phyloP scores from a whole-genome alignment of 805 yeast genomes.

The Kockiozyma suomiensis region DNA sequence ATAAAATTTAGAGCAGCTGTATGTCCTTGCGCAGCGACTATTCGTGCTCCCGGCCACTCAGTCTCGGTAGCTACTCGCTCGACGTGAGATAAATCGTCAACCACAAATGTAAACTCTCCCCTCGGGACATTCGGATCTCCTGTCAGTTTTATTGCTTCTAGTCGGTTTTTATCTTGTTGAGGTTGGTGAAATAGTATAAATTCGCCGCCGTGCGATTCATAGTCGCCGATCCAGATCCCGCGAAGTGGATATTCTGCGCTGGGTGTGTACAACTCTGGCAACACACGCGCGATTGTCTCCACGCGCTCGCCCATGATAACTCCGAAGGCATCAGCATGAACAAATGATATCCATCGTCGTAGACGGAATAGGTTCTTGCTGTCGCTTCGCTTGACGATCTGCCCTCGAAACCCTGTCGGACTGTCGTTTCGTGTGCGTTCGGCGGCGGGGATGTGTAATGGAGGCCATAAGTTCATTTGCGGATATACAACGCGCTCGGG shows the following conservation, averaged over 20 bases:
- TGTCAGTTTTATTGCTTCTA: constrained; percentile 40
- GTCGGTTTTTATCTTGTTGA: constrained; percentile 18
- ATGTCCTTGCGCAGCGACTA: constrained; percentile 32
- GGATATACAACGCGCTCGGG: constrained; percentile 34
- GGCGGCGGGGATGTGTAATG: constrained; percentile 31
- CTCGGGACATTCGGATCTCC: constrained; percentile 36
- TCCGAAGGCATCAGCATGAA: constrained; percentile 6
- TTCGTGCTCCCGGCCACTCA: constrained; percentile 33
- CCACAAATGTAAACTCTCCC: constrained; percentile 38
- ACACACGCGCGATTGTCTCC: constrained; percentile 37
- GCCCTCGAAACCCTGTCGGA: constrained; percentile 34
- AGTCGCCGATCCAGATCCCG: constrained; percentile 40
- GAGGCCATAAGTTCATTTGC: constrained; percentile 38
- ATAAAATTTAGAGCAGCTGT: constrained; percentile 27
- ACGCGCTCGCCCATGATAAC: constrained; percentile 32
- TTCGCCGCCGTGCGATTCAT: constrained; percentile 32
- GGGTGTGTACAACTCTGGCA: constrained; percentile 17
- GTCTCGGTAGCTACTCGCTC: constrained; percentile 25
- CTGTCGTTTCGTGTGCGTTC: constrained; percentile 36
- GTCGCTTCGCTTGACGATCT: constrained; percentile 26
- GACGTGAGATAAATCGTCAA: constrained; percentile 34
- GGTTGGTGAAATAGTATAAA: constrained; percentile 37
- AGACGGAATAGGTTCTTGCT: constrained; percentile 31
- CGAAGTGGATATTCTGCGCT: constrained; percentile 31
- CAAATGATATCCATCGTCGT: constrained; percentile 24